Evolutionary conservation across 2,329 filamentous ascomycete species (phyloP).

Genomic region (Tolypocladium paradoxum): DNA sequence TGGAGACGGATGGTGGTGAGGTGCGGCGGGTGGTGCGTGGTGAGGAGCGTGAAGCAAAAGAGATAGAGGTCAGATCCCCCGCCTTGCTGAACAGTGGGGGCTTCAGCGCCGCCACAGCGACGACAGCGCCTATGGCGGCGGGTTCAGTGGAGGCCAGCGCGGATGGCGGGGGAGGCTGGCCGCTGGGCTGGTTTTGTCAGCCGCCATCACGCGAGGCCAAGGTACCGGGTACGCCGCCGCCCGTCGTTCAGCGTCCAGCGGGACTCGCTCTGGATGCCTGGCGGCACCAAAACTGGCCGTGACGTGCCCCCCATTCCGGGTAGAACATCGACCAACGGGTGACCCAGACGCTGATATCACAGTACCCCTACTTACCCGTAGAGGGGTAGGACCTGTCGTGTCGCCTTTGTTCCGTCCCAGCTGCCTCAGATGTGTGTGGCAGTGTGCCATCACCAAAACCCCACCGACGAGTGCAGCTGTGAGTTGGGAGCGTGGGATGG

Average conservation of each 20-base stretch:
- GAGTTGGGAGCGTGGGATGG: no score
- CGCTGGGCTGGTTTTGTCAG: neutral
- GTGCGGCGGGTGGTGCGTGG: neutral
- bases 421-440: neutral
- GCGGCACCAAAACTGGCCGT: neutral
- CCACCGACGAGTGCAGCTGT: neutral
- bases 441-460: neutral
- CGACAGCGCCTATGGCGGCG: neutral
- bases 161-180: neutral
- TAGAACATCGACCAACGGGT: neutral
- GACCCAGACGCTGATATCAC: neutral
- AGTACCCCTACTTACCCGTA: neutral
- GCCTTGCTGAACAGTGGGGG: neutral
- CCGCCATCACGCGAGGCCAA: neutral
- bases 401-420: neutral
- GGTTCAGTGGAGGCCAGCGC: neutral
- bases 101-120: neutral
- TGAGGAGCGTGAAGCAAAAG: slow-evolving; percentile 4
- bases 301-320: neutral
- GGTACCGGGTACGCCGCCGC: neutral
- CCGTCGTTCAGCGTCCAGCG: neutral
- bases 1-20: neutral
- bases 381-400: neutral
- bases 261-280: neutral
- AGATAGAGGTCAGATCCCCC: slow-evolving; percentile 1